Evolutionary conservation across 1,139 yeast species (phyloP).

Genomic region (Wickerhamomyces sp.): DNA sequence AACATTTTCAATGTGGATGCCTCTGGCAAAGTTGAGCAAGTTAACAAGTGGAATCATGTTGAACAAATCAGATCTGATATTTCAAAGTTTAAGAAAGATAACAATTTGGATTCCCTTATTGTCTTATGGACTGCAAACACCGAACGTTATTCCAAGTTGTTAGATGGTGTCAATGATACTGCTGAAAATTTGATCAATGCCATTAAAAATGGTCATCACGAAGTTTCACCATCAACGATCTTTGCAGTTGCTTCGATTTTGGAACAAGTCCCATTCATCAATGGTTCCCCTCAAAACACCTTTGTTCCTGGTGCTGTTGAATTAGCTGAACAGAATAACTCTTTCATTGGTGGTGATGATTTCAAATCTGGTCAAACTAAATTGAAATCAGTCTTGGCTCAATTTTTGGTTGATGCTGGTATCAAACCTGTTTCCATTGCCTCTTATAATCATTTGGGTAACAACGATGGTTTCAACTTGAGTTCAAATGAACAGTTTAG

Average conservation of each 20-base stretch:
- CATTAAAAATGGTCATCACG: slow-evolving; percentile 73
- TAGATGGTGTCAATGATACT: slow-evolving; percentile 82
- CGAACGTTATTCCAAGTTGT: slow-evolving; percentile 81
- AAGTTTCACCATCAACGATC: slow-evolving; percentile 85
- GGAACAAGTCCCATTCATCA: slow-evolving; percentile 84
- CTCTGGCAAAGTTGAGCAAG: slow-evolving; percentile 46
- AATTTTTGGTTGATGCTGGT: slow-evolving; percentile 95
- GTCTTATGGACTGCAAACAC: slow-evolving; percentile 98
- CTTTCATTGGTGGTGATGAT: slow-evolving; percentile 95
- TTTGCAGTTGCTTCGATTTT: slow-evolving; percentile 91
- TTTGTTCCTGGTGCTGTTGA: slow-evolving; percentile 94
- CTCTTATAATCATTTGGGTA: slow-evolving; percentile 93
- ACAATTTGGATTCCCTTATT: slow-evolving; percentile 78
- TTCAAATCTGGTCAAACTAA: slow-evolving; percentile 97
- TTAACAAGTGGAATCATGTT: slow-evolving; percentile 85
- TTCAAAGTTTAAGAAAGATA: slow-evolving; percentile 66
- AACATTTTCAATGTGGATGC: slow-evolving; percentile 63
- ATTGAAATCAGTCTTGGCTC: slow-evolving; percentile 91
- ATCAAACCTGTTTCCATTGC: slow-evolving; percentile 92
- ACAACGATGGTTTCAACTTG: slow-evolving; percentile 91
- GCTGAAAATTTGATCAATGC: slow-evolving; percentile 72
- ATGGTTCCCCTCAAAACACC: slow-evolving; percentile 97
- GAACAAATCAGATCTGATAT: slow-evolving; percentile 84
- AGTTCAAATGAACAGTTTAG: slow-evolving; percentile 91
- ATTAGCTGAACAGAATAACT: slow-evolving; percentile 70